Conservation (phyloP, 1,139 yeast genomes). For the Saccharomycopsis hybrid region DNA sequence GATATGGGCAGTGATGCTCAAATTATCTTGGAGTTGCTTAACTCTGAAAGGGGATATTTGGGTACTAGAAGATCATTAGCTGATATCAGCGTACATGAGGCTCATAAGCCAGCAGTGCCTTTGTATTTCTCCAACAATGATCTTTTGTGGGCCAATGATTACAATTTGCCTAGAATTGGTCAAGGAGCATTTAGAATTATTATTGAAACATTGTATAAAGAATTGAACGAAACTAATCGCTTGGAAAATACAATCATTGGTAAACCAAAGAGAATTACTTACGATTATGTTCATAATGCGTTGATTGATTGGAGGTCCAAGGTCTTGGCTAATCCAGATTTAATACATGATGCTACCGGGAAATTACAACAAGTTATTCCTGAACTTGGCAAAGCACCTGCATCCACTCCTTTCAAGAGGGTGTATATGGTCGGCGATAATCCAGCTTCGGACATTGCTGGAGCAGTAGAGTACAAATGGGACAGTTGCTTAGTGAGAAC, state of each 20-base stretch:
- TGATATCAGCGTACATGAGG: constrained; percentile 7
- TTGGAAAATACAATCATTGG: constrained; percentile 66
- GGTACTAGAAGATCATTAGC: constrained; percentile 50
- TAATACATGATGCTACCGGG: constrained; percentile 18
- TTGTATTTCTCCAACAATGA: constrained; percentile 84
- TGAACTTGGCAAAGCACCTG: constrained; percentile 34
- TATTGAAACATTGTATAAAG: constrained; percentile 56
- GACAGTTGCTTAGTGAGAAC: constrained; percentile 74
- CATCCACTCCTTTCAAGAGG: constrained; percentile 39
- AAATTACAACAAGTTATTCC: constrained; percentile 32
- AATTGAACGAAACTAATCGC: constrained; percentile 43
- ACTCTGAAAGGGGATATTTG: constrained; percentile 54
- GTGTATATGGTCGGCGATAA: constrained; percentile 96
- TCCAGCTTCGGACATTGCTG: constrained; percentile 85
- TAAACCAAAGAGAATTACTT: constrained; percentile 75
- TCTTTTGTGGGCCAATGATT: constrained; percentile 86
- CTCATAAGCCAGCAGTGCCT: constrained; percentile 56
- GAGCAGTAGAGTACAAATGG: constrained; percentile 89
- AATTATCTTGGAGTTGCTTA: constrained; percentile 64
- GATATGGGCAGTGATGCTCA: constrained; percentile 87
- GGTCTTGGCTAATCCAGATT: constrained; percentile 7
- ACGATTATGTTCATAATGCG: constrained; percentile 75
- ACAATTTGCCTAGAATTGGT: constrained; percentile 74
- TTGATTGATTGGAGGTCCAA: constrained; percentile 51
- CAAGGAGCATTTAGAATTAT: constrained; percentile 81